phyloP scores from a whole-genome alignment of 257 asterid genomes.

The Solanum gracilifrons region DNA sequence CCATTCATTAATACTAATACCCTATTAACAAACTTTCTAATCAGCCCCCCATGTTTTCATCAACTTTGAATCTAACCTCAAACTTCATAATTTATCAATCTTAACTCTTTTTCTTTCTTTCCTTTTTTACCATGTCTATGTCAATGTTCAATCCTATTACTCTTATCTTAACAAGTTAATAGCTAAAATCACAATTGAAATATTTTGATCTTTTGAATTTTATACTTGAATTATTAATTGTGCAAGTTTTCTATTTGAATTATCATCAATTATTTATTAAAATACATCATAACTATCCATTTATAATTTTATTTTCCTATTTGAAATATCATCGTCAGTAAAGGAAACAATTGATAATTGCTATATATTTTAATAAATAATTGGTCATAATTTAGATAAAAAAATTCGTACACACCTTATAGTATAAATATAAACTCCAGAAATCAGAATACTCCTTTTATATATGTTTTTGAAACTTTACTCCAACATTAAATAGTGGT shows the following conservation, averaged over 20 bases:
- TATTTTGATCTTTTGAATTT: too few relatives aligned
- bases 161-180: neutral
- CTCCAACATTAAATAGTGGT: neutral
- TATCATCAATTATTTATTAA: neutral
- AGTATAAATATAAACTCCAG: neutral
- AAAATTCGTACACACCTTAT: neutral
- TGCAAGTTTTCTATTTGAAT: neutral
- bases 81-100: neutral
- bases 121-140: neutral
- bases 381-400: neutral
- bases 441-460: too few relatives aligned
- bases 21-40: neutral
- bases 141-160: neutral
- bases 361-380: too few relatives aligned
- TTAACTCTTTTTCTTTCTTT: neutral
- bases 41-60: neutral
- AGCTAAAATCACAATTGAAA: neutral
- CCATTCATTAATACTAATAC: neutral
- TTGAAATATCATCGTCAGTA: neutral
- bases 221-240: too few relatives aligned
- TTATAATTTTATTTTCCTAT: neutral
- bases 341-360: neutral
- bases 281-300: neutral
- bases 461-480: neutral
- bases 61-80: neutral